phyloP scores from a whole-genome alignment of 2,329 filamentous ascomycete genomes.

The Leptographium galeiforme region DNA sequence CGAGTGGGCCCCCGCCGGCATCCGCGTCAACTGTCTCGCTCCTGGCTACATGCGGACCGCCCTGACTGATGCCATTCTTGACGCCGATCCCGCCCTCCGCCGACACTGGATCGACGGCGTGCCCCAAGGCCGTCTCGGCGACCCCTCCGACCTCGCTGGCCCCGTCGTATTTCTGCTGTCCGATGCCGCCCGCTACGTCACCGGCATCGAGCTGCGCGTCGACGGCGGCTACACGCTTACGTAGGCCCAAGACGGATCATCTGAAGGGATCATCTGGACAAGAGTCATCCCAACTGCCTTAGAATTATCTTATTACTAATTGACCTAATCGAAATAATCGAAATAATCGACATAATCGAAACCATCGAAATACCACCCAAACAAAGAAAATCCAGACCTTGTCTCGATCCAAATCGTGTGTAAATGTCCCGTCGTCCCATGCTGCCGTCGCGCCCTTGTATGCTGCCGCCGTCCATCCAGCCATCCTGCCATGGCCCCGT shows the following conservation, averaged over 20 bases:
- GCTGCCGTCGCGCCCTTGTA: too few relatives aligned
- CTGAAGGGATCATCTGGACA: background rate
- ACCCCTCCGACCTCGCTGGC: slow-evolving; percentile 84
- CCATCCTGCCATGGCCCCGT: background rate
- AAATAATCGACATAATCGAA: too few relatives aligned
- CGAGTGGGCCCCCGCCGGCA: slow-evolving; percentile 80
- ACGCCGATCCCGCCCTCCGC: slow-evolving; percentile 82
- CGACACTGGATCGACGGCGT: slow-evolving; percentile 86
- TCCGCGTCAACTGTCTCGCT: slow-evolving; percentile 89
- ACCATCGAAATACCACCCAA: too few relatives aligned
- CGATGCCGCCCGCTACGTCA: slow-evolving; percentile 61
- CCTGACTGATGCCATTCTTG: slow-evolving; percentile 87
- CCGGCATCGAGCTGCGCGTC: slow-evolving; percentile 63
- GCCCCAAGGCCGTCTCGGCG: slow-evolving; percentile 85
- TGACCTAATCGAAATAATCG: too few relatives aligned
- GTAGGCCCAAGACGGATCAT: slow-evolving; percentile 21
- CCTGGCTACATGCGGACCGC: slow-evolving; percentile 96
- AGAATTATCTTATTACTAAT: too few relatives aligned
- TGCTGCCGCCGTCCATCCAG: too few relatives aligned
- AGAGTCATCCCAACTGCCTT: too few relatives aligned
- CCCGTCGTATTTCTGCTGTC: slow-evolving; percentile 77
- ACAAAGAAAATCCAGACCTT: too few relatives aligned
- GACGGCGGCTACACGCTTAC: slow-evolving; percentile 84
- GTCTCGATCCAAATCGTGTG: too few relatives aligned
- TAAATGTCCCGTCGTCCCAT: too few relatives aligned